These are phyloP conservation scores for Dryadomyces sulphureus DNA, from an alignment of 2,329 filamentous ascomycete genomes.

Conservation along the genomic window DNA sequence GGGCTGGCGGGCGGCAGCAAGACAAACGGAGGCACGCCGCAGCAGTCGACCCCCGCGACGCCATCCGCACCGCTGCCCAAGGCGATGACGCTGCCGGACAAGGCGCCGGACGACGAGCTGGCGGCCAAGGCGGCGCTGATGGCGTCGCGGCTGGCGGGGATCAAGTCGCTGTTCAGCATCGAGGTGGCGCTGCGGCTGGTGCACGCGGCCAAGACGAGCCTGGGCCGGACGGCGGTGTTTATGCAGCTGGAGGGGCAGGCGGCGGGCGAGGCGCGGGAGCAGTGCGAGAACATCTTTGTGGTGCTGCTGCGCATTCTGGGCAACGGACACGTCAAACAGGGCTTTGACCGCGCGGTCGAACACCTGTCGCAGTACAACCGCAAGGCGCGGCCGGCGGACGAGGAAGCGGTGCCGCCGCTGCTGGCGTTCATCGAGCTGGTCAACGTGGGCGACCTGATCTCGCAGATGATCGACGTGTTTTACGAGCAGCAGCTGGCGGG, in stretches of 20 bases:
- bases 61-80: neutral
- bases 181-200: slow-evolving; percentile 85
- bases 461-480: slow-evolving; percentile 98
- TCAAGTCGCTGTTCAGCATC: slow-evolving; percentile 89
- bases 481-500: slow-evolving; percentile 87
- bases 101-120: slow-evolving; percentile 77
- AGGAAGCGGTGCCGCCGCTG: slow-evolving; percentile 62
- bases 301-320: slow-evolving; percentile 71
- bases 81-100: slow-evolving; percentile 5
- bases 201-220: slow-evolving; percentile 71
- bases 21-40: slow-evolving; percentile 10
- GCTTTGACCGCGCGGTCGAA: slow-evolving; percentile 82
- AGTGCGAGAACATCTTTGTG: slow-evolving; percentile 84
- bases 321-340: slow-evolving; percentile 73
- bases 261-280: slow-evolving; percentile 70
- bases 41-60: neutral
- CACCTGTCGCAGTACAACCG: slow-evolving; percentile 89
- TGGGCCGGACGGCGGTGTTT: slow-evolving; percentile 76
- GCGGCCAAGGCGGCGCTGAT: slow-evolving; percentile 97
- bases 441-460: slow-evolving; percentile 93
- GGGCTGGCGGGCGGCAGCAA: slow-evolving; percentile 31
- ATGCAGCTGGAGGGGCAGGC: slow-evolving; percentile 65
- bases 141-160: slow-evolving; percentile 86
- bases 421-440: slow-evolving; percentile 95
- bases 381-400: slow-evolving; percentile 15